phyloP scores from a whole-genome alignment of 129 eudicot species.

The Scalesia atractyloides region DNA sequence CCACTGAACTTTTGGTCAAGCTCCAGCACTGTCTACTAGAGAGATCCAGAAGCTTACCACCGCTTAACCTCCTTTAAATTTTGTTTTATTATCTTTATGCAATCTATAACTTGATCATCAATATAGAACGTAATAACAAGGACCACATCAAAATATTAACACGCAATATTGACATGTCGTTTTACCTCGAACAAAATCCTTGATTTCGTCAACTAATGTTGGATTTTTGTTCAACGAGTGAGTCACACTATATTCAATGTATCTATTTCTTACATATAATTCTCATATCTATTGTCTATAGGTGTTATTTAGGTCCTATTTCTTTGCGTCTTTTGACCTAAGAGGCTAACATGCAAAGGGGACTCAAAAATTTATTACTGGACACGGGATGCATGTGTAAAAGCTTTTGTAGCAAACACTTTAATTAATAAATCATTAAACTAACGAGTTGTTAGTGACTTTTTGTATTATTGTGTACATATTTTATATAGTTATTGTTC shows the following conservation, averaged over 20 bases:
- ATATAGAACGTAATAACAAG: too few relatives aligned
- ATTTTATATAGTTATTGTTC: background rate
- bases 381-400: constrained; percentile 21
- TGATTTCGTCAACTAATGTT: background rate
- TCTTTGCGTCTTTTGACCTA: constrained; percentile 27
- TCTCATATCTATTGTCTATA: background rate
- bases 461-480: background rate
- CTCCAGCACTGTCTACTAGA: too few relatives aligned
- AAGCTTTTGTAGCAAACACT: constrained; percentile 10
- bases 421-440: background rate
- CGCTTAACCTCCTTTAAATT: too few relatives aligned
- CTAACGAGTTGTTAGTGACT: background rate
- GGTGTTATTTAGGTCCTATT: background rate
- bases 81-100: too few relatives aligned
- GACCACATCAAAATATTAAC: too few relatives aligned
- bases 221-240: background rate
- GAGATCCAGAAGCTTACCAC: too few relatives aligned
- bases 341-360: constrained; percentile 23
- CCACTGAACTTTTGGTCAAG: too few relatives aligned
- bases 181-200: too few relatives aligned
- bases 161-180: too few relatives aligned
- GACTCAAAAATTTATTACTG: constrained; percentile 10
- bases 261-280: background rate
- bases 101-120: too few relatives aligned
- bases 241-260: too few relatives aligned